Base-by-base conservation (phyloP, 106 monocot species). In the Alisma plantagoaquatica region DNA sequence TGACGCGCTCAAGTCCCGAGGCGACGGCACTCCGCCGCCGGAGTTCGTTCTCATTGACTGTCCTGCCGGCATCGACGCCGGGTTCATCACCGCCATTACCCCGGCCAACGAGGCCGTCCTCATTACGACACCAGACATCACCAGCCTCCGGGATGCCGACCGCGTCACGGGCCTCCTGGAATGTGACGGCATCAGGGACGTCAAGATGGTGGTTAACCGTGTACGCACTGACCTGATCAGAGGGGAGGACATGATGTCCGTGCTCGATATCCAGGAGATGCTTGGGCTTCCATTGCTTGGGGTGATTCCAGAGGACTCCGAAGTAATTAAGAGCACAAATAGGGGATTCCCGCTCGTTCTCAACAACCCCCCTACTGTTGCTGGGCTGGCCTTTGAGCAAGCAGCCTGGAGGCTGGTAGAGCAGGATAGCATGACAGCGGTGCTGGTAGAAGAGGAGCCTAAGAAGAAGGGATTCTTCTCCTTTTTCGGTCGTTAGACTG, bases 191-290 rank as follows among this genome's bases (percentile, higher is more conserved):
- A 88, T 88, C 33, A 70, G 72, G 43, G 94, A 96, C 58, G 81
- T 96, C 60, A 96, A 96, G 70, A 96, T 96, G 76, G 56, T 96
- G 12, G 94, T 96, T 0, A 96, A 96, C 57, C 57, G 94, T 3
- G 88, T 96, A 0, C 51, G 94, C 45, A 75, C 77, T 4, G 94
- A 96, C 38, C 54, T 96, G 21, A 80, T 96, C 32, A 58, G 61
- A 20, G 88, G 88, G 7, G 88, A 96, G 51, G 94, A 96, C 49
- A 96, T 96, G 94, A 96, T 96, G 94, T 88, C 88, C 4, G 87
- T 86, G 24, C 73, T 96, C 7, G 94, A 96, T 29, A 83, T 94
- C 42, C 94, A 96, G 50, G 94, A 94, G 56, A 96, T 96, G 94
- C 72, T 94, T 25, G 94, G 94, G 24, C 66, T 88, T 29, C 61